Evolutionary conservation across 495 filamentous ascomycete species (phyloP), one percentile per base, ranked within the genome.

Genomic region (Annulohypoxylon moriforme): DNA sequence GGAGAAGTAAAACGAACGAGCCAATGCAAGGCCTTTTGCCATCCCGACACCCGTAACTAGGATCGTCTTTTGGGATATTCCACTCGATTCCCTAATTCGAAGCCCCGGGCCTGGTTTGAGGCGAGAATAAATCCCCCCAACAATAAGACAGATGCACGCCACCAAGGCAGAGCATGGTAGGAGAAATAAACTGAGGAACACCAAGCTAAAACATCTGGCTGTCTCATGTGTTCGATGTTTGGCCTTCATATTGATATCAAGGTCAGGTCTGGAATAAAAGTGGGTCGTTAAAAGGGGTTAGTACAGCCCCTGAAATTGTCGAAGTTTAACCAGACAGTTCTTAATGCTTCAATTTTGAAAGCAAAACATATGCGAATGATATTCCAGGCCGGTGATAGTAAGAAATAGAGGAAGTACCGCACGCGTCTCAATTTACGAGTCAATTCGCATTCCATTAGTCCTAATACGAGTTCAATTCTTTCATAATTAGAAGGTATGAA

Each of bases 21-120:
- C 90, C 3, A 95, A 69, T 0, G 81, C 76, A 0, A 94, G 81
- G 29, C 90, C 91, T 73, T 92, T 91, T 18, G 85, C 77, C 78
- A 91, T 93, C 36, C 87, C 84, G 1, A 93, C 80, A n/a, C 91
- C 90, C 0, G 91, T 93, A 40, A 94, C 84, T 9, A 95, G 85
- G 59, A 94, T 78, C 1, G 87, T 92, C 67, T 87, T 87, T 3
- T 85, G 84, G 18, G 59, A 8, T 13, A 13, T 11, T 42, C 13
- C 4, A 16, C 38, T 16, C 38, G 13, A 13, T 10, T 13, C 10
- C 9, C 14, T 29, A 40, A 55, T 11, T 16, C 46, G 55, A 29
- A 18, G 5, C 33, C 9, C 8, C 18, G 10, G 1, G 7, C 25
- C 24, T 5, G 49, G 20, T 22, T 13, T 7, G 24, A 5, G 38